Evolutionary conservation across 768 basidiomycete species (phyloP), one percentile per base, ranked within the genome.

Genomic region (Zangia roseola): DNA sequence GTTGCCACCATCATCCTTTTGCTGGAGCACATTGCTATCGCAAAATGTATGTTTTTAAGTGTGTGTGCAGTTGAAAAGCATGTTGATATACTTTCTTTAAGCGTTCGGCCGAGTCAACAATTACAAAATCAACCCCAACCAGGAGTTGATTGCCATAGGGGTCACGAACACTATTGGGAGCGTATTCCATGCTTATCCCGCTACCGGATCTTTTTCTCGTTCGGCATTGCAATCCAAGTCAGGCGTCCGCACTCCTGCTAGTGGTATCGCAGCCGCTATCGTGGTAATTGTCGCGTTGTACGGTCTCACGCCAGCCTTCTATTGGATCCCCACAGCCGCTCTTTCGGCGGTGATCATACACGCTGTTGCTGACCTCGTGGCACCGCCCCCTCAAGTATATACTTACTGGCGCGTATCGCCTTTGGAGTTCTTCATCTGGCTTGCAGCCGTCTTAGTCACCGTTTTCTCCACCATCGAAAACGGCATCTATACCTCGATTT

Each of bases 141-240:
- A 97, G 68, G 94, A 97, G 67, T 78, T 97, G 41, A 89, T 97
- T 58, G 94, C 95, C 35, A 97, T 99, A 57, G 95, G 95, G n/a
- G 91, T 98, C 17, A 89, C 93, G 16, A 95, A 95, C 68, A 90
- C 90, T 1, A 62, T 97, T 54, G 95, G 95, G 4, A 87, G 91
- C 14, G 74, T 89, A 57, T 97, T 99, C 68, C 80, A 71, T 44
- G 95, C 94, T 0, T 98, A 97, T 67, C 94, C 97, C 9, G 91
- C 95, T 0, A 99, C 97, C 12, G 97, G 97, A 2, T 97, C 94
- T 1, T 99, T 99, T 80, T 97, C 94, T 33, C 89, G 97, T n/a
- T 90, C 94, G 3, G 97, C 97, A 2, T 75, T 99, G 63, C 94
- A 97, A 70, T 84, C 90, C 25, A 97, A 95, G 69, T 94, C 91